Evolutionary conservation across 2,329 filamentous ascomycete species (phyloP), one percentile per base, ranked within the genome.

Genomic region (Paramyrothecium roridum): DNA sequence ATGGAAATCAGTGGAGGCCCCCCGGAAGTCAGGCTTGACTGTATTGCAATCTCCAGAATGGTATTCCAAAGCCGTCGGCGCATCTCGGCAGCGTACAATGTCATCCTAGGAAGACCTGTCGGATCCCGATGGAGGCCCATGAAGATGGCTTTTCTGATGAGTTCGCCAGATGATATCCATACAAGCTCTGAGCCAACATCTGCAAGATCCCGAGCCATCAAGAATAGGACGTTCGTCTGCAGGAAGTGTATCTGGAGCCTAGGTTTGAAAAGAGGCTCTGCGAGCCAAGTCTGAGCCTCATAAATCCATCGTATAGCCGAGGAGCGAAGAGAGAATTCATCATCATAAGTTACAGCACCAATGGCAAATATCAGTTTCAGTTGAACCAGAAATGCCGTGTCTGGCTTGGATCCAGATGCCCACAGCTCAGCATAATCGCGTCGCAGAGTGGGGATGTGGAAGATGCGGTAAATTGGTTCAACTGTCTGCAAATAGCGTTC

Each of bases 41-140:
- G 79, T 13, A 84, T 54, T 17, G 77, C 76, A 2, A 85, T 65
- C 62, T 85, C 82, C 7, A 84, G 54, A 13, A 83, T 75, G 0
- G 80, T 82, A 8, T 78, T 76, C 83, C 83, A 86, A 1, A 86
- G 62, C 3, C 83, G 73, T 3, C 82, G 72, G 2, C 82, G 75
- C 65, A 85, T 76, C 66, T 86, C 83, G 1, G 76, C 72, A 21
- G 75, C 72, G 37, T 80, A 74, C 1, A 69, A 61, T 2, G 78
- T 73, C 72, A 81, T 79, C 19, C 73, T 71, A 8, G 74, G 72
- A 3, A 84, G 74, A 54, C 75, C 69, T 81, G 68, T 50, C 0
- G 83, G 82, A 54, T 86, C 83, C 1, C 80, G 76, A 62, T 86
- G 82, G 7, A 85, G 70, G 3, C 83, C 83, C 75, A 85, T 83